Evolutionary conservation across 495 filamentous ascomycete genomes (phyloP), one percentile per base, ranked within the genome.

Genomic region (Penicillium verhagenii): DNA sequence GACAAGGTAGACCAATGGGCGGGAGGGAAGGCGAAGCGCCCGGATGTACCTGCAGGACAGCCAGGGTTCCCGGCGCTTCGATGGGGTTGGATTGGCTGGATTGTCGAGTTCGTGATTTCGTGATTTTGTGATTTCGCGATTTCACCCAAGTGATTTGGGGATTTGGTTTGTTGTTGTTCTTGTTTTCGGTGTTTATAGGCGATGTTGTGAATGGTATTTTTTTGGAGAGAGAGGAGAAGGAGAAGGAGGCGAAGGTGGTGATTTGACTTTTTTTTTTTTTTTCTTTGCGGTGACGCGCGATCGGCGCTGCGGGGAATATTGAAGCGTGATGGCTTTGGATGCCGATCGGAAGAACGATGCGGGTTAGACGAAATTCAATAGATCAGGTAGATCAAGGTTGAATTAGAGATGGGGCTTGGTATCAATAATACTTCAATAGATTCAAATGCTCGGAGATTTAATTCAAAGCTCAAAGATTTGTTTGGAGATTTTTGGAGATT

Each of bases 241-340:
- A 48, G 20, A 13, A 52, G 18, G 47, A 47, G 37, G 47, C 54
- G 35, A n/a, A n/a, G n/a, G n/a, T n/a, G n/a, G n/a, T n/a, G n/a
- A n/a, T n/a, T n/a, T n/a, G n/a, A n/a, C n/a, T n/a, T n/a, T n/a
- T n/a, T n/a, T n/a, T n/a, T 58, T 64, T 58, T 50, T 50, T 38
- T 60, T 54, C 21, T 18, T 50, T 37, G 47, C 49, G 53, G 53
- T 43, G 54, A 54, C 50, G 25, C 33, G 46, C 21, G 61, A 67
- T 67, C 65, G 65, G 65, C 65, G 19, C 53, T 59, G 64, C 62
- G 65, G 62, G 64, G 59, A 57, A 51, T 61, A 28, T 31, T 47
- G 49, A 48, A 48, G 2, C 26, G 26, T 58, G 56, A 57, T 50
- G 54, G 49, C 6, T 46, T 29, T 24, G 25, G 39, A 42, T 42